A percentile compares a stretch with the other conserved stretches of the same genome.
Evolutionary conservation across 768 basidiomycete genomes (phyloP).

Genomic region (Megacollybia marginata): DNA sequence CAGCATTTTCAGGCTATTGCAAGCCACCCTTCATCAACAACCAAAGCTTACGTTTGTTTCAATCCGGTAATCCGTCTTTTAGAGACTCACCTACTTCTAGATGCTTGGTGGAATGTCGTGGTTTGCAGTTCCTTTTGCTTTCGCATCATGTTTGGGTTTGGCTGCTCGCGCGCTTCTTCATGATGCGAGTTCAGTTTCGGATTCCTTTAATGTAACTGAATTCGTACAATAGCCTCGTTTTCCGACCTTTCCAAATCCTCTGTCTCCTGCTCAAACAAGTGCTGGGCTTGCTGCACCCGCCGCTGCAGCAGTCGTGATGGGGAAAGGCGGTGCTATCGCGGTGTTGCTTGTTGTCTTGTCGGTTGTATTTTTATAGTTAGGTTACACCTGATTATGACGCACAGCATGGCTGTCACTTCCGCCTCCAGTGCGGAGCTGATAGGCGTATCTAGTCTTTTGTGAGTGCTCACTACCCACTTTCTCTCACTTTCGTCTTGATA

Average conservation of each 20-base stretch:
- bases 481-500: neutral
- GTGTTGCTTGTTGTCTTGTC: conserved; percentile 36
- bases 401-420: conserved; percentile 39
- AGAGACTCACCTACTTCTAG: conserved; percentile 13
- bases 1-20: conserved; percentile 33
- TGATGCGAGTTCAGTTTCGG: conserved; percentile 13
- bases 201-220: neutral
- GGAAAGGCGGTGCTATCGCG: conserved; percentile 35
- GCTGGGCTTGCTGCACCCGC: conserved; percentile 40
- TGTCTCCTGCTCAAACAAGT: conserved; percentile 28
- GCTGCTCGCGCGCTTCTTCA: conserved; percentile 27
- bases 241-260: conserved; percentile 43
- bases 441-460: conserved; percentile 37
- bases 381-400: neutral
- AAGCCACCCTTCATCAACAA: conserved; percentile 41
- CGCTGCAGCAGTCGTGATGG: conserved; percentile 38
- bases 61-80: neutral
- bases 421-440: conserved; percentile 40
- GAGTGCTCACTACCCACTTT: conserved; percentile 10
- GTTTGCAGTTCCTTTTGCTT: conserved; percentile 48
- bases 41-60: conserved; percentile 38
- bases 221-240: conserved; percentile 32
- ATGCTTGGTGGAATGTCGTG: conserved; percentile 54
- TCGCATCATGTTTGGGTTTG: conserved; percentile 41
- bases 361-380: conserved; percentile 1